These are phyloP conservation scores for Hypoxylon sp. DNA, from an alignment of 2,329 filamentous ascomycete genomes.

Conservation along the genomic window DNA sequence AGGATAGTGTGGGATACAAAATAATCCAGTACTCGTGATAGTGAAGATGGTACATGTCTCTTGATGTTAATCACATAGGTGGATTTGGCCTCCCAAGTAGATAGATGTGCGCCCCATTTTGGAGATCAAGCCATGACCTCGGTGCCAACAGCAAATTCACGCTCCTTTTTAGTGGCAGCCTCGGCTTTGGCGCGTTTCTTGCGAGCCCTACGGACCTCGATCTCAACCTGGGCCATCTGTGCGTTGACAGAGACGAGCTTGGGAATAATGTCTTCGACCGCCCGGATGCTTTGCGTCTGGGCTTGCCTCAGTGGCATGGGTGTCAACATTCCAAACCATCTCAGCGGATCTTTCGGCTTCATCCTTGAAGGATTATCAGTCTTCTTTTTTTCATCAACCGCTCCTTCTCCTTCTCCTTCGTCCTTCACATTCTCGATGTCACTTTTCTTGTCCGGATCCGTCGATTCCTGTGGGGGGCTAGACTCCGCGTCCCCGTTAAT, in stretches of 20 bases:
- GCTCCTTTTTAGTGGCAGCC: constrained; percentile 46
- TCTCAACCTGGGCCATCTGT: constrained; percentile 72
- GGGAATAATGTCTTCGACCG: constrained; percentile 66
- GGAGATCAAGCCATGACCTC: constrained; percentile 25
- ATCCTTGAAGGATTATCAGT: constrained; percentile 3
- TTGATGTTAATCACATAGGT: too few relatives aligned
- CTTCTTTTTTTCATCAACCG: constrained; percentile 35
- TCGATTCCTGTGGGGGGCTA: neutral
- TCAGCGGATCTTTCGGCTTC: constrained; percentile 61
- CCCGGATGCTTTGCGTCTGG: constrained; percentile 65
- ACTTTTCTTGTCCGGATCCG: constrained; percentile 4
- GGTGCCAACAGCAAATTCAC: constrained; percentile 12
- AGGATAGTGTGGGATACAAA: too few relatives aligned
- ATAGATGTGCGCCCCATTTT: too few relatives aligned
- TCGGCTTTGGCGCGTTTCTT: constrained; percentile 63
- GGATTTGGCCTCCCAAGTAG: too few relatives aligned
- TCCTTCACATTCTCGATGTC: neutral
- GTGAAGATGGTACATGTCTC: too few relatives aligned
- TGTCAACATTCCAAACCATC: constrained; percentile 65
- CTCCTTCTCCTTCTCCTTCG: too few relatives aligned
- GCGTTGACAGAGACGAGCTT: constrained; percentile 64
- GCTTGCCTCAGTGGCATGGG: constrained; percentile 63
- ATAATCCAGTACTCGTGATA: too few relatives aligned
- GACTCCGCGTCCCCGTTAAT: constrained; percentile 17
- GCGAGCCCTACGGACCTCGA: constrained; percentile 69